These are phyloP conservation scores for Salvia rosmarinus DNA, from an alignment of 257 asterid genomes.

Conservation along the genomic window DNA sequence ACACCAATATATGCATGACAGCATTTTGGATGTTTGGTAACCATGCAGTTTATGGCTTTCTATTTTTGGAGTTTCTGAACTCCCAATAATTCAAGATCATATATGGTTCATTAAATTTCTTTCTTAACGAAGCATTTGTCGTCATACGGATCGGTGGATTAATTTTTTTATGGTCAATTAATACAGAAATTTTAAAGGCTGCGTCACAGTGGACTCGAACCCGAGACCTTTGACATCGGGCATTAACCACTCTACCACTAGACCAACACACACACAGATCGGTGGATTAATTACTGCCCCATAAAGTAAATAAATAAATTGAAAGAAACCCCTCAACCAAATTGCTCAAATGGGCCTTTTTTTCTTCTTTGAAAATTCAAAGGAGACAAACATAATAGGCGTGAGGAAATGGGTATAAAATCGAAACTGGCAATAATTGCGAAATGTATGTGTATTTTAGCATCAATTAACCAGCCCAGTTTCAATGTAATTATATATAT, in stretches of 20 bases:
- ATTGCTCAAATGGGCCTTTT: neutral
- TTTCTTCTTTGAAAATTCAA: neutral
- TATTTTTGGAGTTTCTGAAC: neutral
- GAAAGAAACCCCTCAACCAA: slow-evolving; percentile 16
- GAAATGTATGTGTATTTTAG: neutral
- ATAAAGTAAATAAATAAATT: neutral
- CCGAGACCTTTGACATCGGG: too few species aligned
- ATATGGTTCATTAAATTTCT: neutral
- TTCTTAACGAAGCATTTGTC: neutral
- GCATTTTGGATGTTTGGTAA: slow-evolving; percentile 20
- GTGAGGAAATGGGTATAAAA: neutral
- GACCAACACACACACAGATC: too few species aligned
- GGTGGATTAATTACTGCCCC: slow-evolving; percentile 2
- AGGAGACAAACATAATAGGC: neutral
- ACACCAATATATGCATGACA: slow-evolving; percentile 1
- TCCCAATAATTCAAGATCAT: slow-evolving; percentile 3
- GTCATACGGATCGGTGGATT: too few species aligned
- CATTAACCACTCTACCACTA: too few species aligned
- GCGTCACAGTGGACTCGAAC: too few species aligned
- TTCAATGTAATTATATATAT: neutral
- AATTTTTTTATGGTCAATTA: too few species aligned
- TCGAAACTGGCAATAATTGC: slow-evolving; percentile 6
- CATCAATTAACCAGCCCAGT: slow-evolving; percentile 1
- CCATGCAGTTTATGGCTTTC: neutral
- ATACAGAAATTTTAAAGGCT: too few species aligned